phyloP scores from a whole-genome alignment of 1,284 basidiomycete species.

The Neolentinus lepideus region DNA sequence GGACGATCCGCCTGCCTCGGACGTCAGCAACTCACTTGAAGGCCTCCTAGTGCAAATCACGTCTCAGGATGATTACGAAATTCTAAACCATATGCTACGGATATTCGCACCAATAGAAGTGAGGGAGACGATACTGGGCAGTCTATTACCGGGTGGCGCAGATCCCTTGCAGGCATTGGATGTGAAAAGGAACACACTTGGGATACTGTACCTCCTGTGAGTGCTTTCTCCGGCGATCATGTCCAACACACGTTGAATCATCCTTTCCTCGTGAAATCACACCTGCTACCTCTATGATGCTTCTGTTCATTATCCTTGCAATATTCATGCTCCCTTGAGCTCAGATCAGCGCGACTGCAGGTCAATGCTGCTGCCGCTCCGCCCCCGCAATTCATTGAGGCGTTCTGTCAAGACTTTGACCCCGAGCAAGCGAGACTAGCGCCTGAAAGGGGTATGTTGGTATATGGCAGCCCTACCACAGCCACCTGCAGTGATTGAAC shows the following conservation, averaged over 20 bases:
- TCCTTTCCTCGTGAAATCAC: background rate
- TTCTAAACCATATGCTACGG: slow-evolving; percentile 35
- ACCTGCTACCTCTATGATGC: background rate
- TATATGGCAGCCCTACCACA: background rate
- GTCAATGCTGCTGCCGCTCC: slow-evolving; percentile 21
- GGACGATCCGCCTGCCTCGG: background rate
- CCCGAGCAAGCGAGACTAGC: slow-evolving; percentile 54
- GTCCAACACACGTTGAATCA: slow-evolving; percentile 5
- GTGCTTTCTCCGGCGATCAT: slow-evolving; percentile 21
- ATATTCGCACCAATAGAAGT: slow-evolving; percentile 36
- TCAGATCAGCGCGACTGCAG: slow-evolving; percentile 47
- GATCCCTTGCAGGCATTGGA: slow-evolving; percentile 58
- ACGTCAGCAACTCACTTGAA: slow-evolving; percentile 20
- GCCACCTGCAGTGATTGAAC: background rate
- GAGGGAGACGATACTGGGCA: slow-evolving; percentile 40
- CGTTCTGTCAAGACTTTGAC: slow-evolving; percentile 52
- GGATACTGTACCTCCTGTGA: slow-evolving; percentile 64
- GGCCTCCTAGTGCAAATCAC: slow-evolving; percentile 40
- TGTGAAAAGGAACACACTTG: slow-evolving; percentile 48
- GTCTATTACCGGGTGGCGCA: slow-evolving; percentile 40
- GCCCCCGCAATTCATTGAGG: slow-evolving; percentile 35
- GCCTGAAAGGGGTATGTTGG: slow-evolving; percentile 54
- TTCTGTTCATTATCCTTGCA: background rate
- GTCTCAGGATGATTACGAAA: slow-evolving; percentile 24
- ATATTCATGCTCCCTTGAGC: background rate